Base-by-base conservation (phyloP, 139 green algal genomes). In the Deuterostichococcus epilithicus region DNA sequence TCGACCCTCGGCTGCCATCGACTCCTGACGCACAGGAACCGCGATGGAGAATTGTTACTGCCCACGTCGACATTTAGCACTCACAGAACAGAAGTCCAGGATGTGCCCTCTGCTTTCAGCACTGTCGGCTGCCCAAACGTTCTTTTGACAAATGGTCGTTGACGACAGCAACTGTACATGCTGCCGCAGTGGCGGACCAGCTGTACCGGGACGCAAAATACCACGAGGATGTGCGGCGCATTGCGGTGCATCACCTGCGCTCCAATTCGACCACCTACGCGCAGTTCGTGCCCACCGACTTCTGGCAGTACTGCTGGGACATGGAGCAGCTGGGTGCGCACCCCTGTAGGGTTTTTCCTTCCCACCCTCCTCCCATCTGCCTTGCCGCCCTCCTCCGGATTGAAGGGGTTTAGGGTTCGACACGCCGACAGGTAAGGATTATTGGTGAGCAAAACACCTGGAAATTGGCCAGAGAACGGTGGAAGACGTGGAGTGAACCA, bases 111-210 rank as follows among this genome's bases (percentile, higher is more conserved):
- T 69, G 23, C 23, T 6, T 32, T 36, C 15, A 13, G 18, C 20
- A 32, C 18, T 69, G 70, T 3, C 2, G 2, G 23, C 23, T 28
- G 15, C 26, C 36, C 2, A 75, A 1, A 32, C 8, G 33, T 26
- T 65, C 35, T 45, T 23, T 6, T 30, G 36, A 39, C 65, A 39
- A 33, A 44, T 38, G 70, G 28, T 37, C 38, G 26, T 6, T 15
- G 8, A 26, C 60, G 60, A 28, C 33, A 38, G 28, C 2, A 69
- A 5, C 30, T 38, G 22, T 74, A 67, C 87, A 94, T 86, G 97
- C 97, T 76, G 78, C 90, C 0, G 75, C 87, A 0, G 81, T 97
- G 10, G 84, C 85, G 0, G 90, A 97, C 78, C 92, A 97, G 84
- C 85, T 97, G 66, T 97, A 89, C 75, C 52, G 84, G 32, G 81